phyloP scores from a whole-genome alignment of 139 green algal genomes.

The Chlorella sp. region DNA sequence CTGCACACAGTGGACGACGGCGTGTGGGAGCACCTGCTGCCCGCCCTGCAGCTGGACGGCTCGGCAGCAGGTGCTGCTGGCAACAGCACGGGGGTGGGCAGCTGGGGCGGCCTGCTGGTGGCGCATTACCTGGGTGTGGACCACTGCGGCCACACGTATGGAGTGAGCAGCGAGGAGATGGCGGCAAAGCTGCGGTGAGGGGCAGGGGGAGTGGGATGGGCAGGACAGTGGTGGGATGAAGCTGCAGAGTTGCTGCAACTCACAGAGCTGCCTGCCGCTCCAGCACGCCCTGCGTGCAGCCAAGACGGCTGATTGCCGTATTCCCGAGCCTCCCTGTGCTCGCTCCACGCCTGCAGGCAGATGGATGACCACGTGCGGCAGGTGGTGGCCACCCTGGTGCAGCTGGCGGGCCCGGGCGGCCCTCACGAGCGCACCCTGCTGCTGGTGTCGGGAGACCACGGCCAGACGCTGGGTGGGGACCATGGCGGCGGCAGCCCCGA shows the following conservation, averaged over 20 bases:
- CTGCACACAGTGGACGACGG: constrained; percentile 96
- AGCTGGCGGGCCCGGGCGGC: constrained; percentile 47
- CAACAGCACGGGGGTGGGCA: neutral
- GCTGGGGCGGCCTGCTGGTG: constrained; percentile 91
- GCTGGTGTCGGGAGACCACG: constrained; percentile 96
- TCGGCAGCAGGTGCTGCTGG: neutral
- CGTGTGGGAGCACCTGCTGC: constrained; percentile 71
- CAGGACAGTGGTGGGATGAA: neutral
- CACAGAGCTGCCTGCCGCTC: no score
- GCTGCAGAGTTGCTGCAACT: no score
- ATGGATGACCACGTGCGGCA: constrained; percentile 78
- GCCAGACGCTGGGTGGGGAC: constrained; percentile 89
- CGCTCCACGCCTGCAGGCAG: constrained; percentile 48
- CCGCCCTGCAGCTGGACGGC: constrained; percentile 33
- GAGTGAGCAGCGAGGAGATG: constrained; percentile 79
- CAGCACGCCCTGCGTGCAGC: no score
- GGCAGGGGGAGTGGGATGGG: neutral
- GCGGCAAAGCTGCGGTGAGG: constrained; percentile 75
- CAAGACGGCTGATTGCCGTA: no score
- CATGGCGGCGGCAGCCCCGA: constrained; percentile 92
- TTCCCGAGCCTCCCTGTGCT: no score
- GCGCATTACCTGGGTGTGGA: constrained; percentile 96
- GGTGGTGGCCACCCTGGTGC: constrained; percentile 57
- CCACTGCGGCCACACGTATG: constrained; percentile 92
- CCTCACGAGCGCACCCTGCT: constrained; percentile 81